These are phyloP conservation scores for Dactylellina leptospora DNA, from an alignment of 2,329 filamentous ascomycete species.

Conservation along the genomic window DNA sequence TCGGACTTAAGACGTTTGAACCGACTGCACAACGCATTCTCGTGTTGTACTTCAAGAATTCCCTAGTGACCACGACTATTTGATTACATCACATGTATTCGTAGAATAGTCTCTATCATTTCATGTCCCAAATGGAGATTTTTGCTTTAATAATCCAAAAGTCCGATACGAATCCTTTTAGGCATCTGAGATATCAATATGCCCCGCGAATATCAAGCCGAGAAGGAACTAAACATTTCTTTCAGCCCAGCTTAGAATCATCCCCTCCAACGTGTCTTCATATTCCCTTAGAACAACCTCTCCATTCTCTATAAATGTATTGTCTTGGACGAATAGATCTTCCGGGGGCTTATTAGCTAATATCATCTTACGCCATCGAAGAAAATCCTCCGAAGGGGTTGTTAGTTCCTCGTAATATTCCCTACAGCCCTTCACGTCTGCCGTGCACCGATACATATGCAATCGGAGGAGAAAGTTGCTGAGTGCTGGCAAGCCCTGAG, in stretches of 20 bases:
- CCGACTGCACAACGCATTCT: not conserved
- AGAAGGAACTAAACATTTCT: slow-evolving; percentile 55
- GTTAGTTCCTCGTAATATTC: slow-evolving; percentile 86
- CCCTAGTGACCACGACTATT: too few species aligned
- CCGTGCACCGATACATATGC: slow-evolving; percentile 90
- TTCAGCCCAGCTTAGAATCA: slow-evolving; percentile 66
- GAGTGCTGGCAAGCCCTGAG: slow-evolving; percentile 81
- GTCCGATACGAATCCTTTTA: not conserved
- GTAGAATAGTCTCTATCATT: not conserved
- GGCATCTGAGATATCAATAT: too few species aligned
- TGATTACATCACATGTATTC: too few species aligned
- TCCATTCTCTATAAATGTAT: slow-evolving; percentile 64
- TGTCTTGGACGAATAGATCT: slow-evolving; percentile 71
- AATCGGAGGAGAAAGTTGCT: slow-evolving; percentile 88
- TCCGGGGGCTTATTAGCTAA: slow-evolving; percentile 65
- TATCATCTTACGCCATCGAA: slow-evolving; percentile 68
- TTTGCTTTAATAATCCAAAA: not conserved
- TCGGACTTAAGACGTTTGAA: slow-evolving; percentile 37
- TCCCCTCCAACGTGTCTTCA: slow-evolving; percentile 65
- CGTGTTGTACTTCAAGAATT: not conserved
- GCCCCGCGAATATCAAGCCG: too few species aligned
- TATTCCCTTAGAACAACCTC: slow-evolving; percentile 68
- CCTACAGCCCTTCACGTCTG: slow-evolving; percentile 79
- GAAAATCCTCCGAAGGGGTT: slow-evolving; percentile 80
- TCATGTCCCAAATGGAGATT: not conserved